Conservation (phyloP, 805 yeast genomes). For the Ogataea allantospora region DNA sequence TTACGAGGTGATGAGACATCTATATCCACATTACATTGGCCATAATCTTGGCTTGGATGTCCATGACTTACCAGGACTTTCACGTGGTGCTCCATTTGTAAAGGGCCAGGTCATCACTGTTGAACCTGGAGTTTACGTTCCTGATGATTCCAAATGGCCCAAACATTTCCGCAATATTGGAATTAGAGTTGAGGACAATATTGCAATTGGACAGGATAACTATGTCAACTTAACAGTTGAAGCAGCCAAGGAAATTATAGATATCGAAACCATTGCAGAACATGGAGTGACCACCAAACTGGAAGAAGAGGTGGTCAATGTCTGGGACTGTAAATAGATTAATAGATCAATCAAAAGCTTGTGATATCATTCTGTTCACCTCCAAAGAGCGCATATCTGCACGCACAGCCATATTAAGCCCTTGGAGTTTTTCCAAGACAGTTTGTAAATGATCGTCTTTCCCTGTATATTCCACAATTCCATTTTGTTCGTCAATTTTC, state of each 20-base stretch:
- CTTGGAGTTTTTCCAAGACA: constrained; percentile 7
- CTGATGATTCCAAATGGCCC: constrained; percentile 72
- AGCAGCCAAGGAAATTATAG: constrained; percentile 82
- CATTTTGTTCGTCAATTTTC: constrained; percentile 19
- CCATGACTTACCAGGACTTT: constrained; percentile 70
- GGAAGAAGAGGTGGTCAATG: constrained; percentile 41
- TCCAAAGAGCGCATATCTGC: constrained; percentile 20
- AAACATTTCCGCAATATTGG: constrained; percentile 83
- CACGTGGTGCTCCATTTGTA: constrained; percentile 52
- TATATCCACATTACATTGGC: constrained; percentile 94
- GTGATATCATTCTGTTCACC: constrained; percentile 16
- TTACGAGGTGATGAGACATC: constrained; percentile 50
- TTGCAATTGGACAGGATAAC: constrained; percentile 67
- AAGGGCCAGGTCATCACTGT: constrained; percentile 86
- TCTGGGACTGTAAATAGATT: constrained; percentile 16
- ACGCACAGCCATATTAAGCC: constrained; percentile 13
- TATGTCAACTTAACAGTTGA: constrained; percentile 67
- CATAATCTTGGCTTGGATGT: constrained; percentile 93
- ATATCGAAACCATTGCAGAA: constrained; percentile 67
- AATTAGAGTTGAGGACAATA: constrained; percentile 91
- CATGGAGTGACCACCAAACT: constrained; percentile 53
- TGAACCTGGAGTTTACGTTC: constrained; percentile 95
- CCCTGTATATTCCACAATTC: constrained; percentile 13
- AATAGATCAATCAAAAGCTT: constrained; percentile 14
- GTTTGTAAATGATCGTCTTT: not conserved